Percentiles rank a stretch among this genome's conserved stretches.
Evolutionary conservation across 441 rosid species (phyloP).

Genomic region (Omphalea diandra): DNA sequence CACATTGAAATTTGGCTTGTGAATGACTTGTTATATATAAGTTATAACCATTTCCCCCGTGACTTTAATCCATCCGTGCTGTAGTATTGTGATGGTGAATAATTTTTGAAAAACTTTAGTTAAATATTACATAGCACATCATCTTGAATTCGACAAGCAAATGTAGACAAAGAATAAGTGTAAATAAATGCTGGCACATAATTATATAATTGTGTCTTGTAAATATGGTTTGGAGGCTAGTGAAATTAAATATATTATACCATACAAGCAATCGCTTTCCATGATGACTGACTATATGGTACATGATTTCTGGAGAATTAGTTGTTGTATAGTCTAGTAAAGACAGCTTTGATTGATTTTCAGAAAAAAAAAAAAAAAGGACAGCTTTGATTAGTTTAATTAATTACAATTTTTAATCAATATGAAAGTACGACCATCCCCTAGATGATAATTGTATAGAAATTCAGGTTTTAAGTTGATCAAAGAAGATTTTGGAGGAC

Average conservation of each 20-base stretch:
- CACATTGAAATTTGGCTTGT: too few species aligned
- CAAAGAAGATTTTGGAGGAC: not conserved
- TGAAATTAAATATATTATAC: not conserved
- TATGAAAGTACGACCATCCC: not conserved
- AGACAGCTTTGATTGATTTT: too few species aligned
- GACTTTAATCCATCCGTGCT: too few species aligned
- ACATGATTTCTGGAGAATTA: too few species aligned
- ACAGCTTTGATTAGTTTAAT: not conserved
- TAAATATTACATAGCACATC: too few species aligned
- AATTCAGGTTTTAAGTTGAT: not conserved
- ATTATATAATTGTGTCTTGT: not conserved
- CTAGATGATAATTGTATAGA: not conserved
- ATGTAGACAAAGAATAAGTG: not conserved
- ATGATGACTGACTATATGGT: not conserved
- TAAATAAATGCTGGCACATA: not conserved
- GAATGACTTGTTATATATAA: too few species aligned
- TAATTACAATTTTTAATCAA: not conserved
- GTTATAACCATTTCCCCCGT: too few species aligned
- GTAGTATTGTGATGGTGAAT: too few species aligned
- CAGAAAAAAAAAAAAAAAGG: too few species aligned
- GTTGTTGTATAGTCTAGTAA: too few species aligned
- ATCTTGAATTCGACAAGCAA: conserved; percentile 7
- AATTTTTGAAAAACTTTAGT: too few species aligned
- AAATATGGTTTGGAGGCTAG: not conserved
- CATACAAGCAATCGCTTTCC: not conserved